A percentile compares a stretch with the other conserved stretches of the same genome.
These are phyloP conservation scores for Phoenix dactylifera DNA, from an alignment of 176 grass and related monocot species.

Conservation along the genomic window DNA sequence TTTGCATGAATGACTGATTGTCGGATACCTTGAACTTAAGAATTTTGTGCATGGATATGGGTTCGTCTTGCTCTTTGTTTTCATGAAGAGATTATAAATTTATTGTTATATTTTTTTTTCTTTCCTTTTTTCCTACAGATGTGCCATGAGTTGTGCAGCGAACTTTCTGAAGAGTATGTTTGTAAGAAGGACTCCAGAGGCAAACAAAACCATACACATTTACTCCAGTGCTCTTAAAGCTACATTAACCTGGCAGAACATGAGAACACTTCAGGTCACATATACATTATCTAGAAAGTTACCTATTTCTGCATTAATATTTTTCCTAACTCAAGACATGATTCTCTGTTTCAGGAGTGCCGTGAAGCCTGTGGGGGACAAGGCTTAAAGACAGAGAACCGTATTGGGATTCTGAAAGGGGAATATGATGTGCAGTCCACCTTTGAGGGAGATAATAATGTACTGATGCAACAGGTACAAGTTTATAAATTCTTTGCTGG, in stretches of 20 bases:
- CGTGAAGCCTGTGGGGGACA: constrained; percentile 93
- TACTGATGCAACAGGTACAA: constrained; percentile 91
- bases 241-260: constrained; percentile 85
- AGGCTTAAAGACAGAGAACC: constrained; percentile 93
- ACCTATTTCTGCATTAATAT: neutral
- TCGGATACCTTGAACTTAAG: too few species aligned
- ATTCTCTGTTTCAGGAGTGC: constrained; percentile 54
- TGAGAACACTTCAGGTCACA: constrained; percentile 82
- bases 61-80: too few species aligned
- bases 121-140: constrained; percentile 34
- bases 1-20: too few species aligned
- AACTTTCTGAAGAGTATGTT: constrained; percentile 90
- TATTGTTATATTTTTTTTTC: neutral
- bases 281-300: neutral
- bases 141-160: constrained; percentile 67
- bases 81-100: neutral
- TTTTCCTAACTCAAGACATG: constrained; percentile 6
- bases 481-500: constrained; percentile 9
- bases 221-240: constrained; percentile 98
- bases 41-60: too few species aligned
- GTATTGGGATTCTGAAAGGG: constrained; percentile 79
- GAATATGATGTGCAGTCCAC: constrained; percentile 98
- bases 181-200: constrained; percentile 67
- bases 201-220: constrained; percentile 73
- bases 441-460: constrained; percentile 97